phyloP scores from a whole-genome alignment of 495 filamentous ascomycete species.

The Hypoxylon cercidicola region DNA sequence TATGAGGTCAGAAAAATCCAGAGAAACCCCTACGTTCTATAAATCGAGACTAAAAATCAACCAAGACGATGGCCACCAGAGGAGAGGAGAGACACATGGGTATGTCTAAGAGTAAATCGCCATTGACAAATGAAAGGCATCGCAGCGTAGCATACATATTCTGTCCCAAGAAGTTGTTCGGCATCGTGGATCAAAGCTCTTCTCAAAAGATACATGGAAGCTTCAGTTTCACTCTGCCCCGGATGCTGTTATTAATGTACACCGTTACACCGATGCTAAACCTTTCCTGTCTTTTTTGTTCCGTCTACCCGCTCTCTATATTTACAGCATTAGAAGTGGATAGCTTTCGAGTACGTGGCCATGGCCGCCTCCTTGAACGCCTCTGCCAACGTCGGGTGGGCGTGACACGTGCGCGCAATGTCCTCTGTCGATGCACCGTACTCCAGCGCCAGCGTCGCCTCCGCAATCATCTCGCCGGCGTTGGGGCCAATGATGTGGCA shows the following conservation, averaged over 20 bases:
- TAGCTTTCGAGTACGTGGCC: conserved; percentile 95
- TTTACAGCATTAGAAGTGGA: conserved; percentile 79
- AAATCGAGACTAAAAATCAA: no score
- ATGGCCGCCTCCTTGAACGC: conserved; percentile 99
- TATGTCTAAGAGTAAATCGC: not conserved
- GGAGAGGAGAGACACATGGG: no score
- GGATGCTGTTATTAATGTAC: conserved; percentile 37
- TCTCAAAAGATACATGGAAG: not conserved
- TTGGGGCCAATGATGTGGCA: conserved; percentile 96
- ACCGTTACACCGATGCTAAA: conserved; percentile 48
- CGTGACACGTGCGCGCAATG: conserved; percentile 94
- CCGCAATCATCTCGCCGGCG: conserved; percentile 99
- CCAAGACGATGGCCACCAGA: no score
- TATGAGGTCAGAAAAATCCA: no score
- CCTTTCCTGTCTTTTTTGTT: conserved; percentile 22
- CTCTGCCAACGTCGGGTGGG: conserved; percentile 95
- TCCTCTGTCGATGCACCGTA: conserved; percentile 97
- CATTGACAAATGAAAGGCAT: conserved; percentile 16
- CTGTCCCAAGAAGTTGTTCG: not conserved
- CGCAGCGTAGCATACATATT: conserved; percentile 4
- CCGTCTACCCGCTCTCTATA: conserved; percentile 36
- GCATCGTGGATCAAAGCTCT: conserved; percentile 1
- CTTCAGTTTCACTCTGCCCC: no score
- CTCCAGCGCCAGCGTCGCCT: conserved; percentile 94
- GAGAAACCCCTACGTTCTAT: no score